Base-by-base conservation (phyloP, 768 basidiomycete species). In the Amanita muscaria region DNA sequence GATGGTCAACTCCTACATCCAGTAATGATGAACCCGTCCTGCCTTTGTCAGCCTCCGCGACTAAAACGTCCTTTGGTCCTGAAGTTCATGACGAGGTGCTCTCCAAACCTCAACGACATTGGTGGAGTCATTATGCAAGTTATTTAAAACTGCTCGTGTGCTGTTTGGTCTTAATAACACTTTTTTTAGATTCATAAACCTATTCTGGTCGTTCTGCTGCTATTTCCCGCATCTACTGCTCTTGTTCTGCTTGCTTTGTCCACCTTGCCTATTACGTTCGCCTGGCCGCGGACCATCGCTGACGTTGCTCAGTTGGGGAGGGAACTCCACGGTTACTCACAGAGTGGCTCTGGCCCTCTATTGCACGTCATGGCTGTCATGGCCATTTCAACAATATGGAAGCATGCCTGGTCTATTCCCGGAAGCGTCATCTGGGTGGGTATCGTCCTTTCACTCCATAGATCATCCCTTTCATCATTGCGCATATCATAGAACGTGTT, bases 321-420 rank as follows among this genome's bases (percentile, higher is more conserved):
- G 32, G 85, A 88, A 48, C 75, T 88, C 5, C 83, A 83, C 54
- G 77, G 73, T 42, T 91, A 90, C 60, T 78, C 84, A 7, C 82
- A 82, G 58, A 80, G 80, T 48, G 84, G 85, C 9, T 53, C 67
- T 23, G 67, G 64, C 2, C 75, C 83, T 15, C 67, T 79, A 42
- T 72, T 74, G 6, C 93, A 94, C 63, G 87, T 94, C 42, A 60
- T 93, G 33, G 79, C 73, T 19, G 89, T 92, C 40, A 72, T 97
- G 54, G 80, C 84, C 30, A 71, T 92, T 11, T 82, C 85, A 14
- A 88, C 88, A 3, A 67, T 90, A 22, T 97, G 91, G 90, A 96
- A 92, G 64, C 93, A 97, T 60, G 90, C 92, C 3, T 97, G 92
- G 93, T 92, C 88, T 48, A 77, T 97, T 47, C 93, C 93, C 7